Conservation (phyloP, 2,329 filamentous ascomycete genomes). For the Colletotrichum sp. region DNA sequence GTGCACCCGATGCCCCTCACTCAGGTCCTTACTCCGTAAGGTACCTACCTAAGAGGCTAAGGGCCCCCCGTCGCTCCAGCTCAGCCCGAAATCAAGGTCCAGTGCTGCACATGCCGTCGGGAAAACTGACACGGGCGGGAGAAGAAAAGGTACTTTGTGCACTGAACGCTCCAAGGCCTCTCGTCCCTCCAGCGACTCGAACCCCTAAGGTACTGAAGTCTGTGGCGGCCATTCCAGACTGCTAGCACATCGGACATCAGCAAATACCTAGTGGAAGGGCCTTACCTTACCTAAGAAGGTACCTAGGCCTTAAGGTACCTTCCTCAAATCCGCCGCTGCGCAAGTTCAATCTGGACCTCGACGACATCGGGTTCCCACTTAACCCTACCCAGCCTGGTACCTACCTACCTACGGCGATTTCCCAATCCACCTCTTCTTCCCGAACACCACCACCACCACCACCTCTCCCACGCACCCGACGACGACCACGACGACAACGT, state of each 20-base stretch:
- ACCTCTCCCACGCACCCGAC: neutral
- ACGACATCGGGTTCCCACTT: conserved; percentile 3
- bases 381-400: neutral
- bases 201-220: neutral
- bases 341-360: conserved; percentile 10
- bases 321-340: conserved; percentile 8
- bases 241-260: neutral
- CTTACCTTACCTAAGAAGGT: conserved; percentile 10
- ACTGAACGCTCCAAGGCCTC: neutral
- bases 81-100: neutral
- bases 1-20: neutral
- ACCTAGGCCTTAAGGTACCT: neutral
- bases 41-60: neutral
- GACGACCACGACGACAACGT: neutral
- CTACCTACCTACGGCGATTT: neutral
- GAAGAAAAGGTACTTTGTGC: neutral
- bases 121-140: neutral
- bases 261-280: neutral
- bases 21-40: no score
- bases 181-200: neutral
- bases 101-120: neutral
- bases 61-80: neutral
- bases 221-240: no score
- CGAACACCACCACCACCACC: neutral
- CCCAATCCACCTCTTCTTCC: neutral